Evolutionary conservation across 129 eudicot species (phyloP).

Genomic region (Saposhnikovia divaricata): DNA sequence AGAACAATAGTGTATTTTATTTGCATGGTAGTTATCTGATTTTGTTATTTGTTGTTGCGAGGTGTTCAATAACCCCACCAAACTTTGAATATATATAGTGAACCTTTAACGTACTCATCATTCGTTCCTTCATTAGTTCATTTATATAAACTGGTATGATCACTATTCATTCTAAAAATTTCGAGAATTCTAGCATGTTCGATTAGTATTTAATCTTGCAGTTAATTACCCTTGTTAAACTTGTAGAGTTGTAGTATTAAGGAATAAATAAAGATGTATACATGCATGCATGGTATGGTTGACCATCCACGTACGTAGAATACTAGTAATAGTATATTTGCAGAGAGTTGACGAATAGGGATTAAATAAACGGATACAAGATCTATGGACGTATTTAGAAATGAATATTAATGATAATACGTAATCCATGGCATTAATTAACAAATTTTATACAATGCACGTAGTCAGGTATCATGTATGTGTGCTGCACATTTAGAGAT

Average conservation of each 20-base stretch:
- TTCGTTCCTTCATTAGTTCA: not conserved
- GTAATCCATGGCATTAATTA: not conserved
- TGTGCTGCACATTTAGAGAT: not conserved
- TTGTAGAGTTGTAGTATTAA: too few species aligned
- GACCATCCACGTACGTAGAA: not conserved
- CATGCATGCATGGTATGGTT: not conserved
- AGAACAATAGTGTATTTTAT: not conserved
- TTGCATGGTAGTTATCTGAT: not conserved
- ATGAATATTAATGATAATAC: not conserved
- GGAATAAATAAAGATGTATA: not conserved
- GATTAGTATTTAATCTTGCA: too few species aligned
- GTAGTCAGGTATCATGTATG: not conserved
- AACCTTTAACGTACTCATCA: not conserved
- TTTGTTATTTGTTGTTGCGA: not conserved
- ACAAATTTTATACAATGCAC: not conserved
- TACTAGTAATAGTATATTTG: not conserved
- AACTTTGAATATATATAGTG: not conserved
- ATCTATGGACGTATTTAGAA: not conserved
- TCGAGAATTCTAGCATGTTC: not conserved
- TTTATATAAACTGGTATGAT: too few species aligned
- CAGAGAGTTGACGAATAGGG: not conserved
- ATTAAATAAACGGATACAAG: not conserved
- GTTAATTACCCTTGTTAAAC: not conserved
- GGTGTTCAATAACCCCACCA: conserved; percentile 7
- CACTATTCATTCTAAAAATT: not conserved